Evolutionary conservation across 805 yeast genomes (phyloP), one percentile per base, ranked within the genome.

Genomic region (Wickerhamomyces hampshirensis): DNA sequence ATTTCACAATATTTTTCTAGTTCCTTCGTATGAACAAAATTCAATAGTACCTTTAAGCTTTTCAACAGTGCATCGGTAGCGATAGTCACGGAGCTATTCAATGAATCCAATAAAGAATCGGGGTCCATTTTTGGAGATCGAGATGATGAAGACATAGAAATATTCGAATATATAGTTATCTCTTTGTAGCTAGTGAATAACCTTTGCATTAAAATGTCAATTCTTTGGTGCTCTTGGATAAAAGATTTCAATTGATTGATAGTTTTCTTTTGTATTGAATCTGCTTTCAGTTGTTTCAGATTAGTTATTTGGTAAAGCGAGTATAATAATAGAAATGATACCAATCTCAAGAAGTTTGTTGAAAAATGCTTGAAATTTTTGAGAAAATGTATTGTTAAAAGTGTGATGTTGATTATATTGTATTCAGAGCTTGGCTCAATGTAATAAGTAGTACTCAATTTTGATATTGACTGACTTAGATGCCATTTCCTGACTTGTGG

Each of bases 1-100:
- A 72, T 59, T 19, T 59, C 69, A 43, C 70, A 62, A 41, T 66
- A 73, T 39, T 65, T 62, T 27, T 60, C 56, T 21, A 73, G 47
- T 16, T 61, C 68, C 5, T 54, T 42, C 13, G 53, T 48, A 32
- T 60, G 47, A 16, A 65, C 51, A 34, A 51, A 40, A 8, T 59
- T 52, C 3, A 63, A 30, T 28, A 62, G 33, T 23, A 48, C 47
- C 10, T 45, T 45, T 21, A 62, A 42, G 7, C 58, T 48, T 13
- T 50, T 29, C 2, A 55, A 35, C 4, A 59, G 33, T 6, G 60
- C 53, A 33, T 63, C 66, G 11, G 56, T 45, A 4, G 55, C 39
- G 3, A 71, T 46, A 0, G 55, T 42, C 4, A 72, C 41, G 5
- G 69, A 37, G 37, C 62, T 63, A 28, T 53, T 40, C 11, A 58